A percentile compares a stretch with the other conserved stretches of the same genome.
Conservation (phyloP, 768 basidiomycete species). For the Gloeophyllum trabeum region DNA sequence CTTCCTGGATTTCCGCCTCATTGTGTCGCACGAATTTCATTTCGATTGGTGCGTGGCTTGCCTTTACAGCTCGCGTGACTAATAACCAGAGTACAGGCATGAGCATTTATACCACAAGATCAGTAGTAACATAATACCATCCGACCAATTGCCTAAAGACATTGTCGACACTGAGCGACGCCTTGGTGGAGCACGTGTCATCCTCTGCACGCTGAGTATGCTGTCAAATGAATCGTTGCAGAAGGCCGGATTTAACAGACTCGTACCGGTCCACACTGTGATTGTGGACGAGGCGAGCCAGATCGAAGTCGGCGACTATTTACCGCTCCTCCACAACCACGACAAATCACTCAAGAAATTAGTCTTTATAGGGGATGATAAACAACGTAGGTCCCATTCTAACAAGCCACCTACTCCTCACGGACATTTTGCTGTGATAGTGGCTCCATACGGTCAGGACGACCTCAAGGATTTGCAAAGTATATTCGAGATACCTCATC, state of each 20-base stretch:
- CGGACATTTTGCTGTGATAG: not conserved
- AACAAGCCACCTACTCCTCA: not conserved
- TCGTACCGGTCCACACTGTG: conserved; percentile 24
- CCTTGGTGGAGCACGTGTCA: conserved; percentile 20
- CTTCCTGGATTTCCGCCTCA: conserved; percentile 46
- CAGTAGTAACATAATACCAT: conserved; percentile 22
- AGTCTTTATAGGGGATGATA: conserved; percentile 28
- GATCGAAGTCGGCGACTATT: conserved; percentile 28
- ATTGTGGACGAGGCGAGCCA: conserved; percentile 39
- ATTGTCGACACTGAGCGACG: conserved; percentile 9
- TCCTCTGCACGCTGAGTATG: conserved; percentile 40
- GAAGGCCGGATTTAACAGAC: conserved; percentile 8
- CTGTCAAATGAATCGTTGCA: conserved; percentile 18
- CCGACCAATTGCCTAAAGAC: conserved; percentile 17
- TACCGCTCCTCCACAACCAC: conserved; percentile 22
- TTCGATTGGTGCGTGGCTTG: conserved; percentile 19
- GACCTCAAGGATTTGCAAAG: conserved; percentile 10
- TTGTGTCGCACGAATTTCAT: conserved; percentile 18
- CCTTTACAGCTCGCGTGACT: too few species aligned
- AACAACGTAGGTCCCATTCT: conserved; percentile 18
- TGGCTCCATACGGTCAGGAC: conserved; percentile 6
- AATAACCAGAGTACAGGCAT: conserved; percentile 26
- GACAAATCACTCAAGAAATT: conserved; percentile 17
- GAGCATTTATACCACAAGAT: conserved; percentile 34
- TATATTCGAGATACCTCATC: conserved; percentile 14